Conservation (phyloP, 345 rosid genomes). For the Hirschfeldia incana region DNA sequence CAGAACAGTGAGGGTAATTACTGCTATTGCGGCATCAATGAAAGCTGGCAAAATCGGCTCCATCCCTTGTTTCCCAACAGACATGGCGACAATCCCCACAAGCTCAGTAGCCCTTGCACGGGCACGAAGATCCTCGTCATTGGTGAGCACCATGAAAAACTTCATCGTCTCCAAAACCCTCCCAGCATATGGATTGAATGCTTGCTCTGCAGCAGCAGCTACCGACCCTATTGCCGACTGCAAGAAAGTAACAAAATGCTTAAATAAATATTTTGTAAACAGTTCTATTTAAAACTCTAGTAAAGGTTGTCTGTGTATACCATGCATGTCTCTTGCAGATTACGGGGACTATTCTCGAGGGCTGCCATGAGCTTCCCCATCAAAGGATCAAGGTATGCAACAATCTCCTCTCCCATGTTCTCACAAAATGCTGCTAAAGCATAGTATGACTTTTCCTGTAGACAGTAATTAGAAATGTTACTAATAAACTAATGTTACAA, state of each 20-base stretch:
- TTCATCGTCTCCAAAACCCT: constrained; percentile 88
- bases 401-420: constrained; percentile 96
- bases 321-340: constrained; percentile 99
- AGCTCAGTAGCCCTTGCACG: constrained; percentile 99
- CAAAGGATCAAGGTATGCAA: constrained; percentile 83
- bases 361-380: constrained; percentile 87
- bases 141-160: constrained; percentile 87
- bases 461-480: constrained; percentile 8
- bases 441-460: constrained; percentile 94
- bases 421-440: constrained; percentile 99
- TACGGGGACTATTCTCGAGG: constrained; percentile 80
- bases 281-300: constrained; percentile 1
- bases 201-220: constrained; percentile 97
- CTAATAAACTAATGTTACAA: not conserved
- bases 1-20: constrained; percentile 41
- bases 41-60: constrained; percentile 82
- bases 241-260: constrained; percentile 30
- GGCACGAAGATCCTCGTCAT: constrained; percentile 87
- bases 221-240: constrained; percentile 99
- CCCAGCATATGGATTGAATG: constrained; percentile 96
- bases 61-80: constrained; percentile 83
- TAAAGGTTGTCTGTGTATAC: constrained; percentile 46
- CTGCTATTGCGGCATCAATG: constrained; percentile 94
- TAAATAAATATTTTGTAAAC: constrained; percentile 9
- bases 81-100: constrained; percentile 99